Percentiles rank a stretch among this genome's conserved stretches.
phyloP scores from a whole-genome alignment of 1,139 yeast genomes.

The Pichia sp. region DNA sequence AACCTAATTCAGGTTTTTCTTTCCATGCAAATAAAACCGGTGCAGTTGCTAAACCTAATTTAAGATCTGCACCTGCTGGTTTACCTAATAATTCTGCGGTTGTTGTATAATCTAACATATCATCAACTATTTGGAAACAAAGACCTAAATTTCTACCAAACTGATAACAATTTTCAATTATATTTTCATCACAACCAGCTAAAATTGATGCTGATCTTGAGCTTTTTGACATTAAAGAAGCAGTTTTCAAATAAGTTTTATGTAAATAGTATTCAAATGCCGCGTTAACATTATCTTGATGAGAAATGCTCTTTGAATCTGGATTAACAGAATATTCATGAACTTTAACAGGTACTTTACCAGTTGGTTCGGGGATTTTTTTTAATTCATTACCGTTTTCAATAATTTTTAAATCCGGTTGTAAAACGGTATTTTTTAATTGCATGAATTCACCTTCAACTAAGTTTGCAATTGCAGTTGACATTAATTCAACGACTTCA shows the following conservation, averaged over 20 bases:
- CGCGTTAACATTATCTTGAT: slow-evolving; percentile 67
- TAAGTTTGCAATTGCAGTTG: slow-evolving; percentile 91
- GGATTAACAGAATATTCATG: slow-evolving; percentile 52
- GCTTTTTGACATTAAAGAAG: slow-evolving; percentile 90
- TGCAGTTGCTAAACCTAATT: slow-evolving; percentile 93
- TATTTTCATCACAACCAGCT: slow-evolving; percentile 69
- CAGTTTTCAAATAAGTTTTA: slow-evolving; percentile 92
- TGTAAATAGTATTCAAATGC: slow-evolving; percentile 93
- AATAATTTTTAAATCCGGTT: slow-evolving; percentile 39
- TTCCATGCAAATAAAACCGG: slow-evolving; percentile 96
- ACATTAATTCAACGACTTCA: slow-evolving; percentile 92
- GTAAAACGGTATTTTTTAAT: slow-evolving; percentile 80
- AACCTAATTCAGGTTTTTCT: slow-evolving; percentile 77
- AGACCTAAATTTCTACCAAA: slow-evolving; percentile 91
- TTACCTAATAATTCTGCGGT: slow-evolving; percentile 80
- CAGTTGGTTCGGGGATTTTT: slow-evolving; percentile 53
- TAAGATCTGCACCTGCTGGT: slow-evolving; percentile 92
- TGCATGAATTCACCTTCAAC: slow-evolving; percentile 99
- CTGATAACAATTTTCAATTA: slow-evolving; percentile 79
- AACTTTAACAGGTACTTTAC: slow-evolving; percentile 51
- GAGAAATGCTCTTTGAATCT: slow-evolving; percentile 38
- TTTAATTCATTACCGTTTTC: slow-evolving; percentile 42
- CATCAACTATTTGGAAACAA: slow-evolving; percentile 95
- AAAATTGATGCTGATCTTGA: slow-evolving; percentile 90
- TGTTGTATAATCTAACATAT: slow-evolving; percentile 88